Evolutionary conservation across 768 basidiomycete genomes (phyloP).

Genomic region (Phlegmacium glaucopus): DNA sequence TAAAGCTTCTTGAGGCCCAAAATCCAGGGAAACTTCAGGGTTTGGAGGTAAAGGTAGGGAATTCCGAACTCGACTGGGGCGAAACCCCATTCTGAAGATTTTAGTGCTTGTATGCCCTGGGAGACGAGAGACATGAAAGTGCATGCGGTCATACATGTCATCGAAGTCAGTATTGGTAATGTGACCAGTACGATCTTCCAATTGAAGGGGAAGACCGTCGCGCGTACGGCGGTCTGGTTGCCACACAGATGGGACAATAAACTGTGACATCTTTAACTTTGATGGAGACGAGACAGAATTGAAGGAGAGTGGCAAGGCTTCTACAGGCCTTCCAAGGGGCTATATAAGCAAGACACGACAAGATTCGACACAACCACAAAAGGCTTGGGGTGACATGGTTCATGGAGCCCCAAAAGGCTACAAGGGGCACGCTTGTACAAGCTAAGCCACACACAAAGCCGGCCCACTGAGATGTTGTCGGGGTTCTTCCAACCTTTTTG

Average conservation of each 20-base stretch:
- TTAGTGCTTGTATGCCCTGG: slow-evolving; percentile 44
- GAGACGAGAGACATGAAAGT: slow-evolving; percentile 55
- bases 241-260: slow-evolving; percentile 1
- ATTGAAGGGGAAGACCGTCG: slow-evolving; percentile 45
- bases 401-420: slow-evolving; percentile 9
- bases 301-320: background rate
- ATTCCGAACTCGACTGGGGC: slow-evolving; percentile 58
- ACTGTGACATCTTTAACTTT: background rate
- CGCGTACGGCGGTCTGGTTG: slow-evolving; percentile 5
- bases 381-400: too few species aligned
- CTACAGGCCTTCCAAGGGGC: too few species aligned
- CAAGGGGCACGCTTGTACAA: slow-evolving; percentile 8
- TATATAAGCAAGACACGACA: too few species aligned
- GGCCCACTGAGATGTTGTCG: too few species aligned
- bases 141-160: slow-evolving; percentile 75
- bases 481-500: slow-evolving; percentile 11
- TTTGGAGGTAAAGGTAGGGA: slow-evolving; percentile 47
- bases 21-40: slow-evolving; percentile 59
- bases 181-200: slow-evolving; percentile 67
- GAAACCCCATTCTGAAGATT: slow-evolving; percentile 65
- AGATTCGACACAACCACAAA: background rate
- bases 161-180: slow-evolving; percentile 62
- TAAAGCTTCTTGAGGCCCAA: slow-evolving; percentile 51
- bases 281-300: background rate
- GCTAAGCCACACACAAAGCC: background rate